Evolutionary conservation across 768 basidiomycete species (phyloP).

Genomic region (Cantharellus cinnabarinus): DNA sequence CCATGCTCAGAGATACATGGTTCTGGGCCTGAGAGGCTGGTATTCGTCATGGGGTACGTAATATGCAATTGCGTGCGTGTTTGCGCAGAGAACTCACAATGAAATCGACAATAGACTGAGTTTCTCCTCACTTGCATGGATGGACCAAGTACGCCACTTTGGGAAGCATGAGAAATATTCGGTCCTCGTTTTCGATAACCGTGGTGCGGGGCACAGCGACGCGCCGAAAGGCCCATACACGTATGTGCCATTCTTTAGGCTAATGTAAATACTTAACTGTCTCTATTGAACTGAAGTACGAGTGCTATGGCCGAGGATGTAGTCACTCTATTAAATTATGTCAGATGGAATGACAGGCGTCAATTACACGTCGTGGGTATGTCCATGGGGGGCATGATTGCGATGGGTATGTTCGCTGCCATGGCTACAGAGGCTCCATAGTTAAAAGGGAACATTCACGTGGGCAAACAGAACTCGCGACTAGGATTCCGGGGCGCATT

Average conservation of each 20-base stretch:
- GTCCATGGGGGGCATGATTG: constrained; percentile 72
- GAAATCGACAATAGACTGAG: constrained; percentile 22
- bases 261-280: too few species aligned
- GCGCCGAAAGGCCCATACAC: constrained; percentile 57
- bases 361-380: constrained; percentile 51
- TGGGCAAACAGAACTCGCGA: constrained; percentile 36
- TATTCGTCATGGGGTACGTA: constrained; percentile 54
- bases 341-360: constrained; percentile 47
- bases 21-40: constrained; percentile 35
- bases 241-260: constrained; percentile 23
- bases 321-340: constrained; percentile 40
- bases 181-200: constrained; percentile 62
- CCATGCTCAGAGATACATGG: constrained; percentile 41
- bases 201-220: constrained; percentile 60
- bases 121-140: constrained; percentile 42
- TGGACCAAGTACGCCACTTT: constrained; percentile 43
- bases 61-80: background rate
- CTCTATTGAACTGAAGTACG: constrained; percentile 25
- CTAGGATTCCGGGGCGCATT: constrained; percentile 43
- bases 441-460: too few species aligned
- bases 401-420: constrained; percentile 31
- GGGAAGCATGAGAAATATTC: constrained; percentile 32
- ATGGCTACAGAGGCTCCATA: background rate
- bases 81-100: constrained; percentile 1
- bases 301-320: constrained; percentile 60